Evolutionary conservation across 352 stramenopile species (phyloP).

Genomic region (Aphanomyces stellatus): DNA sequence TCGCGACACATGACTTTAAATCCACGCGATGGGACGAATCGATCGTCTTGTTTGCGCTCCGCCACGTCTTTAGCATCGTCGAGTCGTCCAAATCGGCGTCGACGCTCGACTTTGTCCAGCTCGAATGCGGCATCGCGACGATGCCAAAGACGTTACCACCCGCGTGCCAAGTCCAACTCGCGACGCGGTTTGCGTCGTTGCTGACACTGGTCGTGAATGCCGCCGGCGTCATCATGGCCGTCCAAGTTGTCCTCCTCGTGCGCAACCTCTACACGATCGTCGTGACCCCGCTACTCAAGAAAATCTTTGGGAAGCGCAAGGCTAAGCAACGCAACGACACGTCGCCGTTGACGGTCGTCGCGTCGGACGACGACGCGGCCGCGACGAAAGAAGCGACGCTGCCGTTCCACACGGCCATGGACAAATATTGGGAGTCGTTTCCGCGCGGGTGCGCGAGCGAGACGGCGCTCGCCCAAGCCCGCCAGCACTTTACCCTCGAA

Average conservation of each 20-base stretch:
- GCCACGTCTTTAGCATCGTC: background rate
- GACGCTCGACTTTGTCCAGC: background rate
- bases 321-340: background rate
- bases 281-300: background rate
- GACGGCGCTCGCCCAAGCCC: background rate
- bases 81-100: background rate
- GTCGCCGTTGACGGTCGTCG: background rate
- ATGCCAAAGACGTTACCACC: background rate
- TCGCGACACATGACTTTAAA: background rate
- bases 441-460: background rate
- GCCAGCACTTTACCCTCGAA: constrained; percentile 4
- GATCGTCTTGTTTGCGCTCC: background rate
- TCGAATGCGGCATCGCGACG: background rate
- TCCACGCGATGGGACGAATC: background rate
- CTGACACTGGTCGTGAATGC: constrained; percentile 22
- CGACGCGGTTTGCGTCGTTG: background rate
- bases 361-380: background rate
- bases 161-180: background rate
- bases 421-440: constrained; percentile 4
- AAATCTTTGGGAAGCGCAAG: background rate
- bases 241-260: background rate
- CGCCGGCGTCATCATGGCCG: constrained; percentile 3
- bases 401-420: background rate
- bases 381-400: background rate
- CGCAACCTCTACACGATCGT: constrained; percentile 2